phyloP scores from a whole-genome alignment of 2,329 filamentous ascomycete genomes.

The Corynespora cassiicola region DNA sequence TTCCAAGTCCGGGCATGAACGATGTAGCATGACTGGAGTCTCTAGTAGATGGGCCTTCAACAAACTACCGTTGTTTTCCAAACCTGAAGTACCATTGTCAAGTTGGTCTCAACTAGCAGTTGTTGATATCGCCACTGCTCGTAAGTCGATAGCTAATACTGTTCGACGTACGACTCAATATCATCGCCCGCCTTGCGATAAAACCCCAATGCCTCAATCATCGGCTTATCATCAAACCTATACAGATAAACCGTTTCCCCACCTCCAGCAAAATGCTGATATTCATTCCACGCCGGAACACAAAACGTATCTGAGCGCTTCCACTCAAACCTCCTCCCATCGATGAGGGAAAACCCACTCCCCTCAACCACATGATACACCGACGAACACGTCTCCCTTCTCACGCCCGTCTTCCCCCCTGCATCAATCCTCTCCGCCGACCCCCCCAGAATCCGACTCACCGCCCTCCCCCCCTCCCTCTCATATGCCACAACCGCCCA shows the following conservation, averaged over 20 bases:
- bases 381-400: slow-evolving; percentile 58
- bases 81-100: too few relatives aligned
- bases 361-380: slow-evolving; percentile 61
- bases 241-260: slow-evolving; percentile 54
- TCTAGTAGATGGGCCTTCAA: too few relatives aligned
- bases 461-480: slow-evolving; percentile 41
- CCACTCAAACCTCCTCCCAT: slow-evolving; percentile 47
- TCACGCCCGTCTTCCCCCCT: slow-evolving; percentile 41
- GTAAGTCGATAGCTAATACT: too few relatives aligned
- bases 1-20: too few relatives aligned
- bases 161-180: too few relatives aligned
- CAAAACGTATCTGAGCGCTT: slow-evolving; percentile 60
- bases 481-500: slow-evolving; percentile 42
- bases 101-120: too few relatives aligned
- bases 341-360: slow-evolving; percentile 47
- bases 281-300: slow-evolving; percentile 58
- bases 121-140: too few relatives aligned
- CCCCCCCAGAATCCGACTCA: slow-evolving; percentile 55
- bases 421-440: slow-evolving; percentile 53
- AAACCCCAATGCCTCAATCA: slow-evolving; percentile 58
- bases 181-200: slow-evolving; percentile 43
- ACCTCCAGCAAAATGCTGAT: slow-evolving; percentile 51
- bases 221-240: slow-evolving; percentile 60
- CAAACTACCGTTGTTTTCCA: too few relatives aligned
- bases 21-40: too few relatives aligned